Percentiles rank a stretch among this genome's conserved stretches.
Conservation (phyloP, 768 basidiomycete species). For the Kondoa subrosea region DNA sequence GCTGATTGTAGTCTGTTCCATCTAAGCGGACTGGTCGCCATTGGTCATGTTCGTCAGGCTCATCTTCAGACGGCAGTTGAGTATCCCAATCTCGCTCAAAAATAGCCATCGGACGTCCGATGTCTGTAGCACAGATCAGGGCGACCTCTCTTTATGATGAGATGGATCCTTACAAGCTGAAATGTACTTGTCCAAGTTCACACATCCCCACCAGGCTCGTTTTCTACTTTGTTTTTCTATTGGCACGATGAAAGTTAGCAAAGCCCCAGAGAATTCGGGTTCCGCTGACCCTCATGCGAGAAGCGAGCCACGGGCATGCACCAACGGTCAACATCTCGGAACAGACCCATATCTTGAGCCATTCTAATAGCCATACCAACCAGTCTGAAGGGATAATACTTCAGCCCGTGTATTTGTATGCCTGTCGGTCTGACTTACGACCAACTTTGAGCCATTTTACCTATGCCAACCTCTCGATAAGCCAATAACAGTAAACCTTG, state of each 20-base stretch:
- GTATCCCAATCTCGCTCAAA: slow-evolving; percentile 31
- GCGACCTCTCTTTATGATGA: neutral
- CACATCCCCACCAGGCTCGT: slow-evolving; percentile 30
- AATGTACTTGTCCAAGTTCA: slow-evolving; percentile 28
- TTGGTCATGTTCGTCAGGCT: slow-evolving; percentile 30
- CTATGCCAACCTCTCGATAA: slow-evolving; percentile 72
- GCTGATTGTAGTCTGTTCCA: slow-evolving; percentile 23
- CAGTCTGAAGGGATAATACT: neutral
- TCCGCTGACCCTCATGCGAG: slow-evolving; percentile 30
- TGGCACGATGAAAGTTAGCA: neutral
- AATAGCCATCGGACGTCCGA: slow-evolving; percentile 26
- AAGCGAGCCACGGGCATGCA: slow-evolving; percentile 27
- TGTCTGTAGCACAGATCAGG: slow-evolving; percentile 12
- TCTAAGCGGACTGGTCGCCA: slow-evolving; percentile 28
- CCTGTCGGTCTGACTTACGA: slow-evolving; percentile 39
- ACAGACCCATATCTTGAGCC: slow-evolving; percentile 33
- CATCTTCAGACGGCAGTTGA: slow-evolving; percentile 27
- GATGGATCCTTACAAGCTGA: neutral
- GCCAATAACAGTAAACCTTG: slow-evolving; percentile 66
- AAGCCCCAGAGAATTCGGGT: slow-evolving; percentile 10
- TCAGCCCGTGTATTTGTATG: neutral
- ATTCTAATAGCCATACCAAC: slow-evolving; percentile 65
- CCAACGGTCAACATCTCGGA: slow-evolving; percentile 28
- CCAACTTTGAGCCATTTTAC: slow-evolving; percentile 74
- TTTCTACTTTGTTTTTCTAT: slow-evolving; percentile 16